A percentile compares a stretch with the other conserved stretches of the same genome.
Evolutionary conservation across 129 eudicot genomes (phyloP).

Genomic region (Heracleum sosnowskyi): DNA sequence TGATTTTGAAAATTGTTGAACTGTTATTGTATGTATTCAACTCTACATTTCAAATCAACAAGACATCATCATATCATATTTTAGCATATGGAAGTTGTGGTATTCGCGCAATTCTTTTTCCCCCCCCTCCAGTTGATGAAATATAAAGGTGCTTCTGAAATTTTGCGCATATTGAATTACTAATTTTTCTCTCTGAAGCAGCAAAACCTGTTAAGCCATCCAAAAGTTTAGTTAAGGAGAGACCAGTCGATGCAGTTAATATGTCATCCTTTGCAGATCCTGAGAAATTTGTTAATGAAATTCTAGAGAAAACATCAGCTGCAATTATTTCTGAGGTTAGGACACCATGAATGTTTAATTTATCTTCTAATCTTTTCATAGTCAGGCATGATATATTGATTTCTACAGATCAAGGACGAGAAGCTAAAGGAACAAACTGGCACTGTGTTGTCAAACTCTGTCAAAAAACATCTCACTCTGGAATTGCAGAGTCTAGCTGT

Average conservation of each 20-base stretch:
- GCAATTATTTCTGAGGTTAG: constrained; percentile 69
- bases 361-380: background rate
- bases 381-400: constrained; percentile 8
- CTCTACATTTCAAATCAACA: background rate
- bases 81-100: background rate
- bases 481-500: constrained; percentile 66
- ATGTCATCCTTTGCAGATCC: constrained; percentile 48
- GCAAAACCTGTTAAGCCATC: constrained; percentile 50
- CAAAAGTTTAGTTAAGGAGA: constrained; percentile 45
- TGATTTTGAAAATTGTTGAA: background rate
- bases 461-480: constrained; percentile 46
- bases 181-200: constrained; percentile 13
- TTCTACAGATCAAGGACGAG: constrained; percentile 43
- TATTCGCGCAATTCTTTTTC: background rate
- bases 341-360: constrained; percentile 4
- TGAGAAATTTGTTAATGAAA: constrained; percentile 57
- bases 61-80: background rate
- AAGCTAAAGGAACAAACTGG: constrained; percentile 55
- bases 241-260: constrained; percentile 16
- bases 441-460: constrained; percentile 33
- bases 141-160: background rate
- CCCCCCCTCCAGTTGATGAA: background rate
- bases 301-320: constrained; percentile 54
- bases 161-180: background rate
- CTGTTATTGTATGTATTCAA: background rate